Evolutionary conservation across 306 rosid genomes (phyloP).

Genomic region (Fragaria nilgerrensis): DNA sequence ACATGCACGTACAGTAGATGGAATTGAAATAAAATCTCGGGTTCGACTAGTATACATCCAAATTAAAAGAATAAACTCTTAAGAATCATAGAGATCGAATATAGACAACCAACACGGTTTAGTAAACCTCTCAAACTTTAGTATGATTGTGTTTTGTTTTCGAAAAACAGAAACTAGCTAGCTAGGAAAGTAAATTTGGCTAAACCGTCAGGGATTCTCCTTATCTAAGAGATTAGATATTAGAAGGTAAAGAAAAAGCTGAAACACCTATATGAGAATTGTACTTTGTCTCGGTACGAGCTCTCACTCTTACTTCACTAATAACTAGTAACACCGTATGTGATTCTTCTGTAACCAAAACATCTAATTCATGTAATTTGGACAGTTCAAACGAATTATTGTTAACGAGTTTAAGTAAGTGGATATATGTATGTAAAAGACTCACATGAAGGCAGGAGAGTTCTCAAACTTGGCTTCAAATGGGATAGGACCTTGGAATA

Average conservation of each 20-base stretch:
- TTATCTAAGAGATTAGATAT: too few species aligned
- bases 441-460: slow-evolving; percentile 85
- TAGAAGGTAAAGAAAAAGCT: neutral
- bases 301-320: too few species aligned
- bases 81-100: too few species aligned
- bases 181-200: neutral
- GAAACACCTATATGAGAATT: neutral
- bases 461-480: slow-evolving; percentile 54
- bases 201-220: too few species aligned
- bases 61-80: too few species aligned
- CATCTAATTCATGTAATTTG: neutral
- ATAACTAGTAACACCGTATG: neutral
- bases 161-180: neutral
- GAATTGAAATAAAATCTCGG: too few species aligned
- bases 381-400: neutral
- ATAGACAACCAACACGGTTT: too few species aligned
- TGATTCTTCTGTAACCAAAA: neutral
- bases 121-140: too few species aligned
- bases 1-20: too few species aligned
- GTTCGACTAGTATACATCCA: too few species aligned
- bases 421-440: neutral
- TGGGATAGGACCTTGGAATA: neutral
- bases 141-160: neutral
- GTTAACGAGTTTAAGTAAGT: neutral
- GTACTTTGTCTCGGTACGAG: too few species aligned